Evolutionary conservation across 306 rosid species (phyloP).

Genomic region (Pyrus bretschneideri): DNA sequence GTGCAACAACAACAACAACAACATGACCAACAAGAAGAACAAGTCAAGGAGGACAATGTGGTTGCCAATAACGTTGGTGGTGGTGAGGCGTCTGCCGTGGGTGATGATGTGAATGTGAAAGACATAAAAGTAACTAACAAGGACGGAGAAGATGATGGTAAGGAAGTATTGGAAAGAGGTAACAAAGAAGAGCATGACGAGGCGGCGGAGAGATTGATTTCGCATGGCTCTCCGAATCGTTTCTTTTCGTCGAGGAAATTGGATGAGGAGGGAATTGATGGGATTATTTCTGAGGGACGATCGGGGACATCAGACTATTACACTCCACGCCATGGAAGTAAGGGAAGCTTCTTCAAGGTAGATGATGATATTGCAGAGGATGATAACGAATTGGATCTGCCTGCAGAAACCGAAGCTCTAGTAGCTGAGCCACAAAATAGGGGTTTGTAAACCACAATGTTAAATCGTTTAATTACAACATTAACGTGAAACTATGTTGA

Average conservation of each 20-base stretch:
- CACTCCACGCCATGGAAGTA: slow-evolving; percentile 24
- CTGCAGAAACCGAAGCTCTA: background rate
- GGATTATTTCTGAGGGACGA: slow-evolving; percentile 17
- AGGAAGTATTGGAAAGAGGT: slow-evolving; percentile 3
- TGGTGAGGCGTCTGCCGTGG: background rate
- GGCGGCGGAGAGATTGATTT: slow-evolving; percentile 1
- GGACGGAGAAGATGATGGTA: slow-evolving; percentile 8
- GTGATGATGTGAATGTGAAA: slow-evolving; percentile 9
- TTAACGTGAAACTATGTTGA: too few species aligned
- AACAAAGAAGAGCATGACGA: slow-evolving; percentile 6
- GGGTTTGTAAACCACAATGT: background rate
- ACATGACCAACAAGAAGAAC: background rate
- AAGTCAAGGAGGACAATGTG: background rate
- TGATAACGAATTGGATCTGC: background rate
- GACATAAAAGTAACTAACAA: slow-evolving; percentile 3
- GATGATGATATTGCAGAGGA: background rate
- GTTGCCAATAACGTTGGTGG: background rate
- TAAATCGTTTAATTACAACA: background rate
- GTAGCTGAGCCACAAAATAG: background rate
- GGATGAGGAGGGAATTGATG: slow-evolving; percentile 25
- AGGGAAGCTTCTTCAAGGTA: slow-evolving; percentile 5
- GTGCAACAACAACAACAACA: background rate
- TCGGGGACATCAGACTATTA: slow-evolving; percentile 27
- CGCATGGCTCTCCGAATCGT: slow-evolving; percentile 17
- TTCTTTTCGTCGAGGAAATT: slow-evolving; percentile 22